A percentile compares a stretch with the other conserved stretches of the same genome.
Evolutionary conservation across 192 early-diverging fungal genomes (phyloP).

Genomic region (Linnemannia elongata): DNA sequence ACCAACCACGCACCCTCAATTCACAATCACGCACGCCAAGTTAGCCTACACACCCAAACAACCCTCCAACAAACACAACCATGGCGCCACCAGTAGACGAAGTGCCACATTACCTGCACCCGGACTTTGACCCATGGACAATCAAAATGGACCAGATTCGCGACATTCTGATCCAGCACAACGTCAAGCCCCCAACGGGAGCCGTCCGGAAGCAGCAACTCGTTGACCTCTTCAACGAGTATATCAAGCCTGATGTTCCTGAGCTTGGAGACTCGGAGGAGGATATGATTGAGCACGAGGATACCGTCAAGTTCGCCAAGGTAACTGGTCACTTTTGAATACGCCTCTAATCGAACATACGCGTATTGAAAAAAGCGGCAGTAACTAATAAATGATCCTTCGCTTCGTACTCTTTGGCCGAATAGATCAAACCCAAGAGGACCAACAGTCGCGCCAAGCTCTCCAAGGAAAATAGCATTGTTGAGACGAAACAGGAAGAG

Average conservation of each 20-base stretch:
- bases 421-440: slow-evolving; percentile 21
- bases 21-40: background rate
- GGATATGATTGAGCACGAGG: slow-evolving; percentile 5
- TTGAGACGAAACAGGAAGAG: slow-evolving; percentile 11
- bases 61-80: background rate
- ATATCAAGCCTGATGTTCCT: slow-evolving; percentile 42
- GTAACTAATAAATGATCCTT: background rate
- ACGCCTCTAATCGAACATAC: background rate
- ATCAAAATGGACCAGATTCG: slow-evolving; percentile 53
- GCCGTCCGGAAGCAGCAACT: slow-evolving; percentile 43
- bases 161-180: slow-evolving; percentile 44
- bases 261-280: slow-evolving; percentile 1
- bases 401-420: background rate
- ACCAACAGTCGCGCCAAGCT: slow-evolving; percentile 39
- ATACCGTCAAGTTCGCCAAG: background rate
- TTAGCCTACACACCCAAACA: background rate
- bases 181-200: slow-evolving; percentile 38
- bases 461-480: slow-evolving; percentile 9
- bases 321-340: background rate
- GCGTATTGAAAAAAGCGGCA: background rate
- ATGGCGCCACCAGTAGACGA: slow-evolving; percentile 8
- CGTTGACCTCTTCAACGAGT: slow-evolving; percentile 40
- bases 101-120: slow-evolving; percentile 43
- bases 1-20: background rate
- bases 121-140: slow-evolving; percentile 45